phyloP scores from a whole-genome alignment of 116 monocot species.

The Dioscorea cayenensis region DNA sequence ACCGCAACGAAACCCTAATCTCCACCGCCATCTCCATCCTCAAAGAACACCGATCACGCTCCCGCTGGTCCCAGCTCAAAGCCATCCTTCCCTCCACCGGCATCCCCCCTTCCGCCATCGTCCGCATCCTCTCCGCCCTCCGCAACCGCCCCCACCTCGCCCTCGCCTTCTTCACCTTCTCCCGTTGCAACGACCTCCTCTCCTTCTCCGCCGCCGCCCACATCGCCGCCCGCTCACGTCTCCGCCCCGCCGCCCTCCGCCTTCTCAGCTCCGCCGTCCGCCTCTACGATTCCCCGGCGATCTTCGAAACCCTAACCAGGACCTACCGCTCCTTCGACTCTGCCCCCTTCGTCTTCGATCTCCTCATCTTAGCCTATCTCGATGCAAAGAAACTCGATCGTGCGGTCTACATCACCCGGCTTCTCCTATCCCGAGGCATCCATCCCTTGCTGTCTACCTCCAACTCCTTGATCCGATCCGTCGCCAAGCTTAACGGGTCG shows the following conservation, averaged over 20 bases:
- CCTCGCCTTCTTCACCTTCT: slow-evolving; percentile 49
- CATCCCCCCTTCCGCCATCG: slow-evolving; percentile 32
- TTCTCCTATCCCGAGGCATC: slow-evolving; percentile 23
- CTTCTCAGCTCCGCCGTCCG: slow-evolving; percentile 43
- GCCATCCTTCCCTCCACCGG: slow-evolving; percentile 16
- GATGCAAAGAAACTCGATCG: slow-evolving; percentile 22
- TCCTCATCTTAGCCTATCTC: slow-evolving; percentile 54
- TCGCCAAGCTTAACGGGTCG: slow-evolving; percentile 18
- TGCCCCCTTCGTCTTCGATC: slow-evolving; percentile 70
- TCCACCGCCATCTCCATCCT: slow-evolving; percentile 43
- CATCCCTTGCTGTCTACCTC: slow-evolving; percentile 25
- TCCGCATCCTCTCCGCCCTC: slow-evolving; percentile 38
- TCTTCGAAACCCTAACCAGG: slow-evolving; percentile 29
- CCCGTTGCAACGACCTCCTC: slow-evolving; percentile 20
- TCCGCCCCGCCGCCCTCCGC: slow-evolving; percentile 33
- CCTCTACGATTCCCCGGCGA: slow-evolving; percentile 9
- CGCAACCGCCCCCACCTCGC: slow-evolving; percentile 49
- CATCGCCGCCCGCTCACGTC: slow-evolving; percentile 55
- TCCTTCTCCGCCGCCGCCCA: slow-evolving; percentile 44
- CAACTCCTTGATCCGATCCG: slow-evolving; percentile 33
- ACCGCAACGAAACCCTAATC: slow-evolving; percentile 15
- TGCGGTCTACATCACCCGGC: slow-evolving; percentile 29
- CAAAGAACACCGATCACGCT: slow-evolving; percentile 29
- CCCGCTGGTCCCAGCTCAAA: slow-evolving; percentile 48
- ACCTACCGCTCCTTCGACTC: slow-evolving; percentile 57